These are phyloP conservation scores for Skeletonema costatum DNA, from an alignment of 108 stramenopile genomes.

Conservation along the genomic window DNA sequence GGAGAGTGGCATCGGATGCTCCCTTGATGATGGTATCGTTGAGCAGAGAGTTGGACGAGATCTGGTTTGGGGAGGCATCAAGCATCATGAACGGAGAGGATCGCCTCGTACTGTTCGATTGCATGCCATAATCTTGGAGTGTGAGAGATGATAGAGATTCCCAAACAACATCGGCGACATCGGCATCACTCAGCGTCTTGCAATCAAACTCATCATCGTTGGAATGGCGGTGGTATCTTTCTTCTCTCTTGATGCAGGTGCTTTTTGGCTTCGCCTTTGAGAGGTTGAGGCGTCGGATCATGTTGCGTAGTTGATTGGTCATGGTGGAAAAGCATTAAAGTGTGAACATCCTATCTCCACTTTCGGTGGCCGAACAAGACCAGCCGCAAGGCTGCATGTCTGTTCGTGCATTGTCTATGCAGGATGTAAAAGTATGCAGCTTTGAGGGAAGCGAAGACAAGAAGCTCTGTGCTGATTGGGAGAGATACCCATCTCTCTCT, in stretches of 20 bases:
- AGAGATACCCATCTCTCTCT: too few species aligned
- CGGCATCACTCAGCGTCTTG: slow-evolving; percentile 2
- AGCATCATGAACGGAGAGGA: not conserved
- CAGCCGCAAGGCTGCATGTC: too few species aligned
- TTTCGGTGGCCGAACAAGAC: too few species aligned
- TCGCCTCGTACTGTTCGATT: not conserved
- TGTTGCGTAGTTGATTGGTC: not conserved
- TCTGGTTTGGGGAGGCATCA: not conserved
- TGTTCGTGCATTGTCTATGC: too few species aligned
- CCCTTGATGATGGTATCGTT: slow-evolving; percentile 18
- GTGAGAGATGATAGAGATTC: not conserved
- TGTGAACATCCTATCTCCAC: too few species aligned
- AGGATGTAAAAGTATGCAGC: too few species aligned
- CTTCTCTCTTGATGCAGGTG: not conserved
- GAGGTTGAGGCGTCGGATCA: not conserved
- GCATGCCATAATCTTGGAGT: slow-evolving; percentile 1
- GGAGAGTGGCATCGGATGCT: slow-evolving; percentile 11
- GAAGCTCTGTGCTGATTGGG: too few species aligned
- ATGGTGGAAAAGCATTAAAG: not conserved
- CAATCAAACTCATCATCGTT: slow-evolving; percentile 8
- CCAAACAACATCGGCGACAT: slow-evolving; percentile 7
- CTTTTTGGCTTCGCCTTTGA: not conserved
- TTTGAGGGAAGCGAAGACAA: too few species aligned
- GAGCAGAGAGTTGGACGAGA: not conserved
- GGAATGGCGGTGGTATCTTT: not conserved